These are phyloP conservation scores for Chaetomium tenue DNA, from an alignment of 495 filamentous ascomycete genomes.

Conservation along the genomic window DNA sequence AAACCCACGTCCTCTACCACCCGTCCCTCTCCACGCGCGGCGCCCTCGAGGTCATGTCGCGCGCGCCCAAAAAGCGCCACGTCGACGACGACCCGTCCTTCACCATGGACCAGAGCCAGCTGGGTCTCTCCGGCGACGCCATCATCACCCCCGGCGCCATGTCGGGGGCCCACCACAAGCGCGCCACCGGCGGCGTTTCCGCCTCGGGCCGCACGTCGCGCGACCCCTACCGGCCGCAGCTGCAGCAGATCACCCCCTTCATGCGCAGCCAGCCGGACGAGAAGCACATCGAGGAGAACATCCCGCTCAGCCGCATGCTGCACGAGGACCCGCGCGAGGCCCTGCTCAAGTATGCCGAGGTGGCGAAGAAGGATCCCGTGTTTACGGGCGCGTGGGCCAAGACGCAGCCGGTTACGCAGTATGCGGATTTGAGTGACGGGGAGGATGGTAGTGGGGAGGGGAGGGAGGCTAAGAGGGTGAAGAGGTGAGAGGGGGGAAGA, in stretches of 20 bases:
- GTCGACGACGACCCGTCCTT: constrained; percentile 86
- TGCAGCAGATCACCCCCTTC: constrained; percentile 85
- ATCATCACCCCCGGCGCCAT: constrained; percentile 65
- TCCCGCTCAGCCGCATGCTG: constrained; percentile 88
- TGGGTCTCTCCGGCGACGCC: constrained; percentile 77
- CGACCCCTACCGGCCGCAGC: constrained; percentile 76
- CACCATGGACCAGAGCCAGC: constrained; percentile 69
- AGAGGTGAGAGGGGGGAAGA: constrained; percentile 29
- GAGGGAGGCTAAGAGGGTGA: constrained; percentile 65
- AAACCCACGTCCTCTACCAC: constrained; percentile 87
- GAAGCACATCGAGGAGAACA: constrained; percentile 79
- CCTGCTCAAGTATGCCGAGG: constrained; percentile 89
- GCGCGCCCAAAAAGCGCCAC: constrained; percentile 89
- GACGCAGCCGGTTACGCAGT: constrained; percentile 91
- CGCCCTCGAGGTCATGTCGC: constrained; percentile 85
- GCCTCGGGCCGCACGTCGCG: constrained; percentile 70
- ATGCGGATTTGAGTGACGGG: constrained; percentile 88
- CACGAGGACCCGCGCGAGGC: constrained; percentile 97
- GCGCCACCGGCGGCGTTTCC: constrained; percentile 72
- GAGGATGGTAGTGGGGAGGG: constrained; percentile 65
- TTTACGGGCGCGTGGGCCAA: constrained; percentile 92
- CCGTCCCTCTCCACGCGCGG: constrained; percentile 76
- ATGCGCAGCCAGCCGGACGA: constrained; percentile 88
- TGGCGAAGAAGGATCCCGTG: constrained; percentile 87
- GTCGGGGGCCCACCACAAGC: constrained; percentile 43